Evolutionary conservation across 805 yeast genomes (phyloP), one percentile per base, ranked within the genome.

Genomic region (Myxozyma sirexii): DNA sequence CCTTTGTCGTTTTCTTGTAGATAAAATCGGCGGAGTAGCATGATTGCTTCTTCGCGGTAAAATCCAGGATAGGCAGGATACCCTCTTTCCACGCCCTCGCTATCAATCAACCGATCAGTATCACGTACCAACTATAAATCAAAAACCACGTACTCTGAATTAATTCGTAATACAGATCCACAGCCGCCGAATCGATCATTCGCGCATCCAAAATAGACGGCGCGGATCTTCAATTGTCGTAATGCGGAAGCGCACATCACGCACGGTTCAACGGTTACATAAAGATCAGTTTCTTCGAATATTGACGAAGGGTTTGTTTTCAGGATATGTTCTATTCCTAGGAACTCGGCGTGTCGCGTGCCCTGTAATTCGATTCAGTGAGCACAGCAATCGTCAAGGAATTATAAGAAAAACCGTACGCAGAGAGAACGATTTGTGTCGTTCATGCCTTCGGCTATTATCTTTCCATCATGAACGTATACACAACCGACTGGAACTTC

Each of bases 201-300:
- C 0, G 90, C 94, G 69, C 97, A 92, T 0, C 99, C 98, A 69
- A 90, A 94, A 47, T 85, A 84, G 1, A 93, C 97, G 42, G 78
- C 77, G 31, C 82, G 74, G 10, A 94, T 83, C 1, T 87, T 86
- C 47, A 92, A 72, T 67, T 94, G 99, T 59, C 92, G 80, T 42
- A 94, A 74, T 1, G 96, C 91, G 42, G 94, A 84, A 0, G 97
- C 98, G 76, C 99, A 94, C 99, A 94, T 94, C 6, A 94, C 87
- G 71, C 99, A 94, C 0, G 99, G 99, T 73, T 94, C 99, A 0
- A 94, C 97, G 0, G 98, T 91, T 26, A 94, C 99, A 72, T 91
- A 93, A 6, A 94, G 77, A 31, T 83, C 84, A 2, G 88, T 78
- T 26, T 85, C 81, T 39, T 73, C 68, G 67, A 90, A 83, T 8